Base-by-base conservation (phyloP, 345 rosid species). In the Linum usitatissimum region DNA sequence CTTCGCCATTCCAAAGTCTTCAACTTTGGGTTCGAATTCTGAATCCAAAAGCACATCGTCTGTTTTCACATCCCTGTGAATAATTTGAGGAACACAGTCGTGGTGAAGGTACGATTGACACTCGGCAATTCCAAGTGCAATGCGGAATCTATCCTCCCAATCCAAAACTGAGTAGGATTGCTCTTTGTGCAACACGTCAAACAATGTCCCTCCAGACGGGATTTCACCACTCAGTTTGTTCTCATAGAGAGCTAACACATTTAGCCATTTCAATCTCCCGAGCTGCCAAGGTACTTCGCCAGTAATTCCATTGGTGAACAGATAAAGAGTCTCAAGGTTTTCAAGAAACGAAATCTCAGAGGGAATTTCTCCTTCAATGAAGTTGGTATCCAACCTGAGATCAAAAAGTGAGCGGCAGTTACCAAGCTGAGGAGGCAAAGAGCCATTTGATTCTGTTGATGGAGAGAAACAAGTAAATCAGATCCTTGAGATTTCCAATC, bases 21-120 rank as follows among this genome's bases (percentile, higher is more conserved):
- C 81, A 45, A 74, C 67, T 75, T 74, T 69, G 20, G 76, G 80
- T 55, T 74, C 79, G 19, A 72, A 57, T 55, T 77, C 75, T 30
- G 79, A 67, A 67, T 76, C 77, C 67, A 77, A 18, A 38, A 80
- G 36, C 53, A 77, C 49, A 69, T 74, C 77, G 30, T 77, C 66
- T 13, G 79, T 71, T 49, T 77, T 74, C 34, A 74, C 42, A 63
- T 77, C 79, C 45, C 77, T 71, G n/a, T 71, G 80, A 59, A 77
- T 71, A 30, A 77, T 72, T 49, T 71, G 73, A 18, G 79, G 79
- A 62, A 77, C 75, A n/a, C 77, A 72, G 51, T 79, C 79, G 60
- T 73, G 76, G 66, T 73, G 80, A 55, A 73, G 75, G 61, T 79
- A 70, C 14, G 80, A 65, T 53, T 76, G 83, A 53, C 74, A 80